Evolutionary conservation across 1,284 basidiomycete species (phyloP).

Genomic region (Filobasidium uniguttulatum): DNA sequence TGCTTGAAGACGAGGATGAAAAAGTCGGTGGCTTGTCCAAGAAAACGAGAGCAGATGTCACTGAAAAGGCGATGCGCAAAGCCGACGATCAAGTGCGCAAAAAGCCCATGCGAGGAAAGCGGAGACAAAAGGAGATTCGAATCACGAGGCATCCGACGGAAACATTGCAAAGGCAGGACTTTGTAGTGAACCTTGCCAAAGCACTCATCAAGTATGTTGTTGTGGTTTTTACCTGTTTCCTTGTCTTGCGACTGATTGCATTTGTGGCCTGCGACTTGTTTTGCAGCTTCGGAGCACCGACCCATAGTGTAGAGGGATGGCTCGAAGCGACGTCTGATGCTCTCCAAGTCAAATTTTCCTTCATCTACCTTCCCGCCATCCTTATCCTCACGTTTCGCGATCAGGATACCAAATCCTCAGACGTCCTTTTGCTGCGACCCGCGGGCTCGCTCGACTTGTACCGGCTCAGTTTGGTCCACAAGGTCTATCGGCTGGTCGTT

Average conservation of each 20-base stretch:
- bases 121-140: constrained; percentile 21
- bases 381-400: constrained; percentile 21
- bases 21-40: constrained; percentile 8
- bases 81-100: constrained; percentile 6
- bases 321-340: constrained; percentile 22
- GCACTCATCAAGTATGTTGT: constrained; percentile 23
- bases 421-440: constrained; percentile 10
- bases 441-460: constrained; percentile 23
- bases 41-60: constrained; percentile 6
- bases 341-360: constrained; percentile 20
- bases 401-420: constrained; percentile 14
- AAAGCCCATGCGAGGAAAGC: constrained; percentile 19
- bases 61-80: constrained; percentile 13
- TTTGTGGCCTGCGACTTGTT: not conserved
- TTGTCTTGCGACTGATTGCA: not conserved
- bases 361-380: constrained; percentile 24
- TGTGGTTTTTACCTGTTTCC: no score
- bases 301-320: constrained; percentile 23
- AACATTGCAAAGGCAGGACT: constrained; percentile 23
- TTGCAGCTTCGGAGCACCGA: constrained; percentile 23
- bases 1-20: constrained; percentile 11
- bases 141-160: constrained; percentile 23
- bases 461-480: constrained; percentile 21
- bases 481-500: constrained; percentile 22
- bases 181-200: constrained; percentile 25